Base-by-base conservation (phyloP, 108 stramenopile species). In the Cyclotella sp. region DNA sequence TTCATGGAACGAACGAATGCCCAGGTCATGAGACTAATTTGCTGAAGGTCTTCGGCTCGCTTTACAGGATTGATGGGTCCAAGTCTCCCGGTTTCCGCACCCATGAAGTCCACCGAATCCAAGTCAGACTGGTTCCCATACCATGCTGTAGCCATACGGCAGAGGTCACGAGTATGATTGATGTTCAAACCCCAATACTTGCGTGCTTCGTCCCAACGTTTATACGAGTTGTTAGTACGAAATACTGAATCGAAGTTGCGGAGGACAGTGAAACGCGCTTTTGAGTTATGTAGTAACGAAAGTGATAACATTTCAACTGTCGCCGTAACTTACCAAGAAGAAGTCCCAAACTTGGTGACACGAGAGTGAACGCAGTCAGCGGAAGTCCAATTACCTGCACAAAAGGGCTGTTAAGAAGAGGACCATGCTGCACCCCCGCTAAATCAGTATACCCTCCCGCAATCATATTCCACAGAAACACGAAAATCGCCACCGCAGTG, bases 151-250 rank as follows among this genome's bases (percentile, higher is more conserved):
- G 77, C 85, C 88, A 89, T 89, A 55, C 88, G 88, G 28, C 84
- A 78, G 13, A 90, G 77, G 75, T 92, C 87, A 64, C 89, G 87
- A 52, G 89, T 92, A 79, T 90, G 89, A 77, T 92, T 89, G 41
- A 90, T 92, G 79, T 89, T 88, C 70, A 88, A 79, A 58, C 90
- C 90, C 90, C 90, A 91, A 70, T 84, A 86, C 75, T 91, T 92
- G 53, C 91, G 91, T 39, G 91, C 91, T 72, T 92, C 91, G 81
- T 92, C 89, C 91, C 91, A 92, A 42, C 91, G 86, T 65, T 85
- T 75, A 71, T 92, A 92, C 21, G 88, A 80, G 0, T 84, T 83
- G 81, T 92, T 92, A 66, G 91, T 92, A 21, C 91, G 84, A 66
- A 92, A 92, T 60, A 88, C 91, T 91, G 55, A 75, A 43, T 39